Evolutionary conservation across 352 stramenopile genomes (phyloP).

Genomic region (Globisporangium canariense): DNA sequence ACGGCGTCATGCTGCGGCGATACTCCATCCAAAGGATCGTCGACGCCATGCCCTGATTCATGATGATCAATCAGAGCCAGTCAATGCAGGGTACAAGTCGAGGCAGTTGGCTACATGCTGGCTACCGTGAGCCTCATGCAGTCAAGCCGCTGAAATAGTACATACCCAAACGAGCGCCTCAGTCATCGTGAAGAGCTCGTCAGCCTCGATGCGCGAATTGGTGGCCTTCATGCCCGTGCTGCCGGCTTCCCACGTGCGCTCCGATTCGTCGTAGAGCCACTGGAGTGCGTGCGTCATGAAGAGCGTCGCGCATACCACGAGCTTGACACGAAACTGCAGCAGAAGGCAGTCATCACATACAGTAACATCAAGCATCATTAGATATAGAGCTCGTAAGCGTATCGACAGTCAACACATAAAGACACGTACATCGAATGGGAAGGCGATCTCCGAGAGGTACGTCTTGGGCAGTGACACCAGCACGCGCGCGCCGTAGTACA

Average conservation of each 20-base stretch:
- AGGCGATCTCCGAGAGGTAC: conserved; percentile 75
- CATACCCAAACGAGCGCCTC: conserved; percentile 60
- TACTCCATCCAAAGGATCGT: conserved; percentile 78
- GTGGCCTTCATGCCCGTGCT: conserved; percentile 18
- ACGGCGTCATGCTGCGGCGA: conserved; percentile 54
- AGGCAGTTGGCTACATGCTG: too few relatives aligned
- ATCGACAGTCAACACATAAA: conserved; percentile 1
- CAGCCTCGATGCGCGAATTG: conserved; percentile 27
- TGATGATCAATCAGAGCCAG: not conserved
- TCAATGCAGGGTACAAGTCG: too few relatives aligned
- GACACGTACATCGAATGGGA: conserved; percentile 55
- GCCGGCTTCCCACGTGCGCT: conserved; percentile 21
- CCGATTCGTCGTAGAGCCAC: conserved; percentile 42
- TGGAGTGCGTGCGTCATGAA: conserved; percentile 45
- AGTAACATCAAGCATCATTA: not conserved
- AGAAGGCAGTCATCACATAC: not conserved
- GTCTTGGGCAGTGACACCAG: conserved; percentile 60
- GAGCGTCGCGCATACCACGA: conserved; percentile 42
- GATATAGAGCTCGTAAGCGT: not conserved
- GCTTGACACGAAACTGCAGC: conserved; percentile 57
- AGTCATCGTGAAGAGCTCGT: conserved; percentile 44
- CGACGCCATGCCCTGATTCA: conserved; percentile 34
- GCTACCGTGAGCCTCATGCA: too few relatives aligned
- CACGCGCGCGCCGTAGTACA: conserved; percentile 48
- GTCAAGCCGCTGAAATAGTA: too few relatives aligned